Conservation (phyloP, 306 rosid species). For the Hylodesmum podocarpum region DNA sequence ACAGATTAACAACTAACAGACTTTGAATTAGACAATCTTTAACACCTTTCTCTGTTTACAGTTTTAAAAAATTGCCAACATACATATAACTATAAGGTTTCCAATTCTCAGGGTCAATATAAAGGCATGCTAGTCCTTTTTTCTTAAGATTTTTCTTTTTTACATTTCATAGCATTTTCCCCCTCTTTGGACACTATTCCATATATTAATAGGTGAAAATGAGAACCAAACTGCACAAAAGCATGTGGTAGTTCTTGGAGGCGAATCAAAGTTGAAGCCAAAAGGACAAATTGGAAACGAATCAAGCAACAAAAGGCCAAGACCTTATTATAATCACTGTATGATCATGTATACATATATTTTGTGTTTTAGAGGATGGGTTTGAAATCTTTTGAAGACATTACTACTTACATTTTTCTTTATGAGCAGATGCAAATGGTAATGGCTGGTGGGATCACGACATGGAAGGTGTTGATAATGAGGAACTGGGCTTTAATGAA, state of each 20-base stretch:
- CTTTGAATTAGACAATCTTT: no score
- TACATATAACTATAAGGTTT: slow-evolving; percentile 20
- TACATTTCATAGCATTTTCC: not conserved
- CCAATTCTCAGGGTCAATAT: slow-evolving; percentile 12
- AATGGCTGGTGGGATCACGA: slow-evolving; percentile 87
- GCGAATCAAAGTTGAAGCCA: slow-evolving; percentile 49
- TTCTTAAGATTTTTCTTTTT: not conserved
- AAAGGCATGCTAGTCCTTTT: not conserved
- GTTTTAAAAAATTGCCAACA: not conserved
- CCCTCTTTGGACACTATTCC: slow-evolving; percentile 19
- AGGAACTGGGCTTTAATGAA: slow-evolving; percentile 73
- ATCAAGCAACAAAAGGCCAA: slow-evolving; percentile 42
- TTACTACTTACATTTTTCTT: slow-evolving; percentile 18
- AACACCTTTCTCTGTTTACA: slow-evolving; percentile 3
- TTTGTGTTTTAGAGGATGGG: not conserved
- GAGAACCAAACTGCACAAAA: slow-evolving; percentile 42
- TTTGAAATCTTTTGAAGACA: not conserved
- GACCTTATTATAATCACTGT: slow-evolving; percentile 77
- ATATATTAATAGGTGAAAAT: slow-evolving; percentile 37
- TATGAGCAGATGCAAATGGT: slow-evolving; percentile 74
- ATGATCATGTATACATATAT: slow-evolving; percentile 28
- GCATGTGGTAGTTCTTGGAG: slow-evolving; percentile 65
- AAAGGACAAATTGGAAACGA: slow-evolving; percentile 35
- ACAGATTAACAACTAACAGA: no score
- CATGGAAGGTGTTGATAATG: slow-evolving; percentile 89